Evolutionary conservation across 345 rosid genomes (phyloP), one percentile per base, ranked within the genome.

Genomic region (Arabidopsis thaliana): DNA sequence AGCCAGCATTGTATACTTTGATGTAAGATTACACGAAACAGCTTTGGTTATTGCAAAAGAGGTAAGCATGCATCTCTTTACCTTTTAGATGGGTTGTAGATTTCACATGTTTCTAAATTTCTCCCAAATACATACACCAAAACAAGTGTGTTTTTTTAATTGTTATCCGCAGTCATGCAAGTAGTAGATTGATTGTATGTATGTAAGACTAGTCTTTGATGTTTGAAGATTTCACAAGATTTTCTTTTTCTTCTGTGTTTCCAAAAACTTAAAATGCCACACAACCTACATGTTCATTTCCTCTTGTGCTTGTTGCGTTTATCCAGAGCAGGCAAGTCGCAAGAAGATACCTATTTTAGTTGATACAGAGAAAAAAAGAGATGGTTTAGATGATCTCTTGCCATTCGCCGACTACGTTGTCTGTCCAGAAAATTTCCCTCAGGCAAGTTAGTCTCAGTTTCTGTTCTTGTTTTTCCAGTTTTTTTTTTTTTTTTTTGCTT

Each of bases 381-480:
- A 83, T 69, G 84, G 93, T 22, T 59, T 91, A 70, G 91, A 93
- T 83, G 91, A 88, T 62, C 86, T 93, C 73, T 79, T 93, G 75
- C 56, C 69, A 5, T 70, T 88, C 50, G 86, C 97, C 0, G 84
- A 69, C 79, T 93, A 89, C 68, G 87, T 75, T 45, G 89, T 91
- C 70, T 93, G 98, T 85, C 82, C 97, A 1, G 85, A 85, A 33
- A 91, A 85, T 72, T 89, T 93, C 78, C 94, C 98, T 64, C 85
- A 85, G 90, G 97, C 61, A 80, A 84, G 83, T 63, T 75, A 50
- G 59, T 23, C 30, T 65, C 0, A 0, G 5, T 72, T 65, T 63
- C 7, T 14, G 6, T 69, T 61, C 28, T 61, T 59, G 12, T 55
- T 30, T 41, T 40, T 6, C 55, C 8, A 2, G 33, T 16, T 40